A percentile compares a stretch with the other conserved stretches of the same genome.
These are phyloP conservation scores for Auricularia sp. DNA, from an alignment of 768 basidiomycete genomes.

Conservation along the genomic window DNA sequence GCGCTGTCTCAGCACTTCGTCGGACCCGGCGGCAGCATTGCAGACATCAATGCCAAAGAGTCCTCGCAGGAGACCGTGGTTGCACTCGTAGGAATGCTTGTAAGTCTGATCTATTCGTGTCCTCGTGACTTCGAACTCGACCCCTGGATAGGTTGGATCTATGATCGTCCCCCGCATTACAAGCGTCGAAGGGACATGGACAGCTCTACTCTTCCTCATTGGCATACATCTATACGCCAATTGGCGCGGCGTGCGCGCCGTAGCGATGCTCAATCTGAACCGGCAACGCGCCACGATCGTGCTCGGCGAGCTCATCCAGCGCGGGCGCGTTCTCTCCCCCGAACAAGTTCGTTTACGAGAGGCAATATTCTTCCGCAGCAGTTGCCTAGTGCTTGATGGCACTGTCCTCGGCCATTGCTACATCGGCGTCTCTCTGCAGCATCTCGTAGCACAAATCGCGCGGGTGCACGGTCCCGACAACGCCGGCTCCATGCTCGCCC, in stretches of 20 bases:
- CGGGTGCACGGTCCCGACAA: no score
- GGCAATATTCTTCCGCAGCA: slow-evolving; percentile 1
- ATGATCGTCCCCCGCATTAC: slow-evolving; percentile 48
- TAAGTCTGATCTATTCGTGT: slow-evolving; percentile 21
- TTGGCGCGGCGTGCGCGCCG: slow-evolving; percentile 48
- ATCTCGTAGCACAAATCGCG: no score
- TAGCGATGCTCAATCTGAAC: slow-evolving; percentile 49
- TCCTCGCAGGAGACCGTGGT: slow-evolving; percentile 64
- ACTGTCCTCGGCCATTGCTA: slow-evolving; percentile 33
- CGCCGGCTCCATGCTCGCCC: no score
- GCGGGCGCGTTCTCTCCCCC: slow-evolving; percentile 23
- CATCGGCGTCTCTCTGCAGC: slow-evolving; percentile 38
- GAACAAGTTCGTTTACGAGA: slow-evolving; percentile 33
- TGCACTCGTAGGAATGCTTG: slow-evolving; percentile 57
- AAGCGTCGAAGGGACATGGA: slow-evolving; percentile 38
- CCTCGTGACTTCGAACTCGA: no score
- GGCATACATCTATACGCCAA: slow-evolving; percentile 47
- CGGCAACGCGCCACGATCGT: slow-evolving; percentile 46
- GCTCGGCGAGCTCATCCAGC: slow-evolving; percentile 26
- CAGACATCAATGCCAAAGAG: slow-evolving; percentile 65
- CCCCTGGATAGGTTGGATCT: slow-evolving; percentile 39
- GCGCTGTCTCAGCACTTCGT: slow-evolving; percentile 61
- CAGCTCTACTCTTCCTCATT: slow-evolving; percentile 41
- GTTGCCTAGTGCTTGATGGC: slow-evolving; percentile 30
- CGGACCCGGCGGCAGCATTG: slow-evolving; percentile 46